Evolutionary conservation across 768 basidiomycete genomes (phyloP), one percentile per base, ranked within the genome.

Genomic region (Tylopilus felleus): DNA sequence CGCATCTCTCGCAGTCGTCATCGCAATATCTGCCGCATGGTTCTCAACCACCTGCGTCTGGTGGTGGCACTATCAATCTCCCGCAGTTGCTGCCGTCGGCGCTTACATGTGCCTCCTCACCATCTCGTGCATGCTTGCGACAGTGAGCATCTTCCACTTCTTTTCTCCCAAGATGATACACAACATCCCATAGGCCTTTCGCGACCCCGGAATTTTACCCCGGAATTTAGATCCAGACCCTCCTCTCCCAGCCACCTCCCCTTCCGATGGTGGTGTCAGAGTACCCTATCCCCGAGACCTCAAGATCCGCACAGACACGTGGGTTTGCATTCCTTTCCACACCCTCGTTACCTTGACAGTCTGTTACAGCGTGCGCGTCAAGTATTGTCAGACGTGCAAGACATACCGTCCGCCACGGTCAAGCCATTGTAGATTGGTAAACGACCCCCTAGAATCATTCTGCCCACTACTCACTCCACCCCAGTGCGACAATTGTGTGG

Each of bases 401-500:
- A 93, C 83, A 2, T 99, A 98, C 66, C 84, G 96, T 19, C 93
- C 96, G 8, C 96, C 96, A 5, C 77, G 96, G 58, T 89, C 93
- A 19, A 96, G 91, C 65, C 96, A 99, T 71, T 99, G 96, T 69
- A 92, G 94, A 69, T 82, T 97, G 83, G 93, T 92, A 61, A 65
- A 78, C 17, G 2, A 13, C 3, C 29, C 22, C 16, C 5, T 33
- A 17, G 4, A 0, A 5, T 3, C 29, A 5, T 33, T 22, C 19
- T 36, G 25, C 8, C 31, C 19, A 40, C 19, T 5, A 23, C 53
- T 67, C 43, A 55, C 31, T 25, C 41, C 17, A 5, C 42, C 13
- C 2, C 60, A 95, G 89, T 99, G 96, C 67, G 93, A 97, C 62
- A 98, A 98, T 66, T 99, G 96, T 65, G 93, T 98, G 16, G 95